Percentiles rank a stretch among this genome's conserved stretches.
Evolutionary conservation across 2,329 filamentous ascomycete genomes (phyloP).

Genomic region (Myriosclerotinia scirpicola): DNA sequence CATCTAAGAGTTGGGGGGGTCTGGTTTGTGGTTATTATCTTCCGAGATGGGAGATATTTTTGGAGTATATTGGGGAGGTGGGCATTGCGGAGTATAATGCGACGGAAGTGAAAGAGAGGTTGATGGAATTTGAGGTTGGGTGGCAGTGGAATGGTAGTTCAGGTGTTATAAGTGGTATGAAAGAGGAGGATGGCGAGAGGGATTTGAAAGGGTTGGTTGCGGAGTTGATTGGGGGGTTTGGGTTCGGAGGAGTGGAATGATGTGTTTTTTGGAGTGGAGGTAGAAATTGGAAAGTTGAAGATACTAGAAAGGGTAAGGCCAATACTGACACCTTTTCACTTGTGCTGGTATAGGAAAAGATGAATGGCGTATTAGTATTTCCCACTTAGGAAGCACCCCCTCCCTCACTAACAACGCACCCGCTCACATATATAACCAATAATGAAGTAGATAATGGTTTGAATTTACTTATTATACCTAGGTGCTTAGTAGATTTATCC

Average conservation of each 20-base stretch:
- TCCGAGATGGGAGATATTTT: not conserved
- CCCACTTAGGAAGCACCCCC: too few relatives aligned
- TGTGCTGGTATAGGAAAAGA: too few relatives aligned
- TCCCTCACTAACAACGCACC: too few relatives aligned
- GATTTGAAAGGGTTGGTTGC: not conserved
- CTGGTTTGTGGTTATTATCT: slow-evolving; percentile 45
- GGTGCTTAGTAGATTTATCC: too few relatives aligned
- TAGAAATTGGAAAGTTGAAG: too few relatives aligned
- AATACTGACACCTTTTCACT: too few relatives aligned
- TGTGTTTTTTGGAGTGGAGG: too few relatives aligned
- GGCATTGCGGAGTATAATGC: not conserved
- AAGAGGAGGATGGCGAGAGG: not conserved
- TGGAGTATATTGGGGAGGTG: not conserved
- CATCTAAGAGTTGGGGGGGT: slow-evolving; percentile 50
- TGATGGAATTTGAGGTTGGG: not conserved
- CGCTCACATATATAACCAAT: too few relatives aligned
- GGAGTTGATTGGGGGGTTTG: not conserved
- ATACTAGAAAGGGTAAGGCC: too few relatives aligned
- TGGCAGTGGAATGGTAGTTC: not conserved
- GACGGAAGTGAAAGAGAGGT: not conserved
- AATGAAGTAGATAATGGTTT: too few relatives aligned
- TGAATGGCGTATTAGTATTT: too few relatives aligned
- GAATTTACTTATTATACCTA: too few relatives aligned
- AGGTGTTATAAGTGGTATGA: not conserved
- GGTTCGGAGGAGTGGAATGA: not conserved